Evolutionary conservation across 2,329 filamentous ascomycete species (phyloP).

Genomic region (Hirsutella rhossiliensis): DNA sequence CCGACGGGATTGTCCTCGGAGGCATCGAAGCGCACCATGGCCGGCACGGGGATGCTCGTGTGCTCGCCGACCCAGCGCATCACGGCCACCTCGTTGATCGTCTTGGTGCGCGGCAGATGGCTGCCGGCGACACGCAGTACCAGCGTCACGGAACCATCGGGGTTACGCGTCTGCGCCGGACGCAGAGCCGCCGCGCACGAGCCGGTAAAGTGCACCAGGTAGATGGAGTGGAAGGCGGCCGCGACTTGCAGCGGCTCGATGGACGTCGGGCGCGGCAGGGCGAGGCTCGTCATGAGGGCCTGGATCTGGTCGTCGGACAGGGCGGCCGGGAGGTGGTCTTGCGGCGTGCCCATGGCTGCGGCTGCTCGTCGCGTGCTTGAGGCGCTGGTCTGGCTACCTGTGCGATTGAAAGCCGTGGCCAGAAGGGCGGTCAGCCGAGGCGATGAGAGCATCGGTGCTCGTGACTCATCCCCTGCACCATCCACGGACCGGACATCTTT

Average conservation of each 20-base stretch:
- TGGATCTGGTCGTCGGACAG: slow-evolving; percentile 6
- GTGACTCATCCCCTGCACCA: too few species aligned
- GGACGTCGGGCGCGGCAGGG: slow-evolving; percentile 5
- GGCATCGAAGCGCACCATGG: slow-evolving; percentile 14
- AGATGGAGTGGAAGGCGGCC: slow-evolving; percentile 15
- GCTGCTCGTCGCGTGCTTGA: background rate
- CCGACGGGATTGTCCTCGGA: slow-evolving; percentile 14
- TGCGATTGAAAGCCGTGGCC: background rate
- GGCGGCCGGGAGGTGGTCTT: background rate
- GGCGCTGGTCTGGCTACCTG: background rate
- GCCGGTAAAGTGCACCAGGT: slow-evolving; percentile 9
- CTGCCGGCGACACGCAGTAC: slow-evolving; percentile 22
- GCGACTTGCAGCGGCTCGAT: slow-evolving; percentile 8
- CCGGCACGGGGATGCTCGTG: slow-evolving; percentile 21
- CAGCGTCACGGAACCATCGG: slow-evolving; percentile 5
- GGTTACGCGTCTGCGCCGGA: background rate
- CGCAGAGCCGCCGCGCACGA: background rate
- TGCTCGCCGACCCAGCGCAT: slow-evolving; percentile 20
- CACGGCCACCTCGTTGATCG: slow-evolving; percentile 21
- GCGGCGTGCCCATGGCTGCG: slow-evolving; percentile 2
- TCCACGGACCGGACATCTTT: too few species aligned
- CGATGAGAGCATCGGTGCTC: too few species aligned
- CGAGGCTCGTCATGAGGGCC: slow-evolving; percentile 6
- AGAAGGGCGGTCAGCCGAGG: background rate
- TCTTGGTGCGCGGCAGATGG: slow-evolving; percentile 23